A percentile compares a stretch with the other conserved stretches of the same genome.
Conservation (phyloP, 2,329 filamentous ascomycete species). For the Penicillium vulpinum region DNA sequence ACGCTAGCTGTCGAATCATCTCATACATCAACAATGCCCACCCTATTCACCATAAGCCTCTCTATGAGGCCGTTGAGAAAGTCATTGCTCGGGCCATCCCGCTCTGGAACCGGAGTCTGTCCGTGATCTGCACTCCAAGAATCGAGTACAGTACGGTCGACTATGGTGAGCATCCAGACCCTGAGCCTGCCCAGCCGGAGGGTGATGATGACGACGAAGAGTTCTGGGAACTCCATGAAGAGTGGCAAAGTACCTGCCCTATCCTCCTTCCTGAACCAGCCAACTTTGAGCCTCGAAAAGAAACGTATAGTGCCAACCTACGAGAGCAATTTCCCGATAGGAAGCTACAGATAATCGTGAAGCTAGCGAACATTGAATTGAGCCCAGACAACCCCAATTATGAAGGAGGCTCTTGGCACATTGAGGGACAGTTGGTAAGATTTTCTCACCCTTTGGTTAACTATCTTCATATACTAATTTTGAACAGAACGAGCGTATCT, state of each 20-base stretch:
- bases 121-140: not conserved
- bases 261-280: not conserved
- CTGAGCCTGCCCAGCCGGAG: not conserved
- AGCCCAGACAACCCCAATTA: constrained; percentile 17
- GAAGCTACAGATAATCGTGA: constrained; percentile 35
- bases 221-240: not conserved
- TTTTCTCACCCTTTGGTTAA: not conserved
- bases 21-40: constrained; percentile 28
- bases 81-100: constrained; percentile 45
- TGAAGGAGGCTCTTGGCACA: constrained; percentile 18
- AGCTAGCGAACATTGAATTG: constrained; percentile 21
- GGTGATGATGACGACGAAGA: not conserved
- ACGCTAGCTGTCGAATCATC: constrained; percentile 1
- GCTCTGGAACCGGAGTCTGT: constrained; percentile 46
- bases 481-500: constrained; percentile 62
- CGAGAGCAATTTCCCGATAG: constrained; percentile 31
- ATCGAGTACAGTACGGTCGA: constrained; percentile 13
- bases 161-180: constrained; percentile 11
- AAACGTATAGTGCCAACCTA: constrained; percentile 13
- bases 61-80: constrained; percentile 42
- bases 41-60: constrained; percentile 31
- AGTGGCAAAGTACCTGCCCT: not conserved
- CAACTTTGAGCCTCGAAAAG: not conserved
- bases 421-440: constrained; percentile 22
- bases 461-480: constrained; percentile 51